Base-by-base conservation (phyloP, 2,329 filamentous ascomycete genomes). In the Curvularia verruculosa region DNA sequence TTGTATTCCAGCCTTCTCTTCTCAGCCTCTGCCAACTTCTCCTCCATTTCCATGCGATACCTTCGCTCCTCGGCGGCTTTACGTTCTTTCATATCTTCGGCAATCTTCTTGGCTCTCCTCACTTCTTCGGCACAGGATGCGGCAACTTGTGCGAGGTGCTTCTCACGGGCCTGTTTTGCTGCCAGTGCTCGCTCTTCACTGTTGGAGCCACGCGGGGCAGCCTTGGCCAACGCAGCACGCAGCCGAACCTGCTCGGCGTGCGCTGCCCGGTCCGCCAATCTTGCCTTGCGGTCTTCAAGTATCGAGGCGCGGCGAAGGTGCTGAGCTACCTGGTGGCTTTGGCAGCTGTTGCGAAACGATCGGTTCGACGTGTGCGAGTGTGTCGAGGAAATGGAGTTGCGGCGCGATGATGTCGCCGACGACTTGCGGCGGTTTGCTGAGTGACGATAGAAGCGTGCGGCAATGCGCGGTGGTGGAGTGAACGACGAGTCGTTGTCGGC, bases 231-330 rank as follows among this genome's bases (percentile, higher is more conserved):
- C 9, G 90, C 90, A 41, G 90, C 90, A 34, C 90, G 84, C 59
- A 92, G 78, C 49, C 91, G 87, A 15, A 95, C 91, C 73, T 93
- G 91, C 75, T 95, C 91, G 21, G 89, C 91, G 75, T 95, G 90
- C 7, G 89, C 89, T 26, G 91, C 91, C 54, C 90, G 83, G 74
- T 93, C 90, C 52, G 91, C 90, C 18, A 95, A 82, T 19, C 90
- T 85, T 13, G 90, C 90, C 72, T 91, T 92, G 59, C 91, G 87
- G 64, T 89, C 89, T 75, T 93, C 90, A 60, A 94, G 84, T 56
- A 94, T 93, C 15, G 89, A 91, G 47, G 89, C 88, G 51, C 91
- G 87, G 41, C 91, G 90, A 54, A 92, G 82, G 72, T 92, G 90
- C 72, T 92, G 90, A 54, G 90, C 89, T 53, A 92, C 81, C 75